A percentile compares a stretch with the other conserved stretches of the same genome.
Conservation (phyloP, 2,329 filamentous ascomycete genomes). For the Aspergillus texensis region DNA sequence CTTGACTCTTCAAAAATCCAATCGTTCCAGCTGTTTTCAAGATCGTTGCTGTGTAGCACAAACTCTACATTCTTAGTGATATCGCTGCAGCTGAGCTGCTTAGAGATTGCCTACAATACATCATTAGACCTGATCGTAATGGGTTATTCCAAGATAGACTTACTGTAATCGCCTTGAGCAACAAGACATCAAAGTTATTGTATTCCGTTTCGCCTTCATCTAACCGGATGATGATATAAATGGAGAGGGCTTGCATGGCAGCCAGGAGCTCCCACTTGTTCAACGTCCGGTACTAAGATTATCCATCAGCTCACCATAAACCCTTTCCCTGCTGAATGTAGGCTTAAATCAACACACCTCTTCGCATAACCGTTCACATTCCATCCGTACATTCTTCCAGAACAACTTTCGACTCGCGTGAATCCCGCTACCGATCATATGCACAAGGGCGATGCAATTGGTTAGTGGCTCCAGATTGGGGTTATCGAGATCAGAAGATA, state of each 20-base stretch:
- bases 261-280: conserved; percentile 43
- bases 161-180: conserved; percentile 21
- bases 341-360: conserved; percentile 32
- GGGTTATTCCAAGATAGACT: neutral
- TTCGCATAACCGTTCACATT: conserved; percentile 45
- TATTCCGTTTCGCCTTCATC: conserved; percentile 50
- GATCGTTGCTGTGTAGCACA: neutral
- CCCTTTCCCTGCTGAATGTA: too few relatives aligned
- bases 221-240: conserved; percentile 48
- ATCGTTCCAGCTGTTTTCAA: neutral
- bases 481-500: neutral
- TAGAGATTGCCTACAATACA: neutral
- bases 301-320: neutral
- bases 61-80: neutral
- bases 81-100: neutral
- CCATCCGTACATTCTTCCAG: conserved; percentile 48
- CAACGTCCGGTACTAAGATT: neutral
- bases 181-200: conserved; percentile 45
- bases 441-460: neutral
- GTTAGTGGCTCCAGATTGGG: neutral
- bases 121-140: neutral
- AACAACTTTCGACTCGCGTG: conserved; percentile 44
- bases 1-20: conserved; percentile 4
- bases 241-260: conserved; percentile 48
- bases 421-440: neutral